These are phyloP conservation scores for Baorangia bicolor DNA, from an alignment of 768 basidiomycete genomes.

Conservation along the genomic window DNA sequence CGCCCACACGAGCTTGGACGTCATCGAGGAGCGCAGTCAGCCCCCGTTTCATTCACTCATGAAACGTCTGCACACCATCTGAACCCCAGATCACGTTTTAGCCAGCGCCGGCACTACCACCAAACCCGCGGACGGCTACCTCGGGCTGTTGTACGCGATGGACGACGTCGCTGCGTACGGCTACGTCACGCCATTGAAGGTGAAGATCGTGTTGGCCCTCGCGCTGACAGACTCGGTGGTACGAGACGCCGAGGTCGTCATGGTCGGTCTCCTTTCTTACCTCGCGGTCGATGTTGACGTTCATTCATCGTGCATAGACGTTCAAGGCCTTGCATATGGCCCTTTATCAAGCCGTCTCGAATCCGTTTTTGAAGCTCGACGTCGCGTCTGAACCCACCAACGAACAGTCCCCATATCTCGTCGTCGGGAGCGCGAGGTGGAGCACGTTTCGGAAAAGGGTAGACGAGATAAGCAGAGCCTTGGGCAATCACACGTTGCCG, in stretches of 20 bases:
- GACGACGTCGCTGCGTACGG: slow-evolving; percentile 94
- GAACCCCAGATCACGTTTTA: no score
- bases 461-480: slow-evolving; percentile 69
- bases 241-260: slow-evolving; percentile 73
- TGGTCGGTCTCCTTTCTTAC: slow-evolving; percentile 44
- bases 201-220: slow-evolving; percentile 83
- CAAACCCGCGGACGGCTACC: slow-evolving; percentile 75
- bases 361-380: slow-evolving; percentile 80
- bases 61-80: background rate
- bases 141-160: slow-evolving; percentile 85
- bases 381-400: slow-evolving; percentile 43
- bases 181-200: slow-evolving; percentile 82
- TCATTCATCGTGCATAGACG: slow-evolving; percentile 64
- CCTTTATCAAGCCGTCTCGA: slow-evolving; percentile 78
- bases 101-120: slow-evolving; percentile 40
- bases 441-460: slow-evolving; percentile 66
- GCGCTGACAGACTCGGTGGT: slow-evolving; percentile 80
- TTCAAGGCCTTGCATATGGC: slow-evolving; percentile 90
- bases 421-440: slow-evolving; percentile 66
- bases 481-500: slow-evolving; percentile 41
- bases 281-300: no score
- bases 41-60: slow-evolving; percentile 1
- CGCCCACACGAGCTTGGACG: slow-evolving; percentile 86
- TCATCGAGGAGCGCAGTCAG: slow-evolving; percentile 89
- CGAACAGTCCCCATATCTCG: slow-evolving; percentile 56